Percentiles rank a stretch among this genome's conserved stretches.
These are phyloP conservation scores for Chalciporus sp. DNA, from an alignment of 1,284 basidiomycete species.

Conservation along the genomic window DNA sequence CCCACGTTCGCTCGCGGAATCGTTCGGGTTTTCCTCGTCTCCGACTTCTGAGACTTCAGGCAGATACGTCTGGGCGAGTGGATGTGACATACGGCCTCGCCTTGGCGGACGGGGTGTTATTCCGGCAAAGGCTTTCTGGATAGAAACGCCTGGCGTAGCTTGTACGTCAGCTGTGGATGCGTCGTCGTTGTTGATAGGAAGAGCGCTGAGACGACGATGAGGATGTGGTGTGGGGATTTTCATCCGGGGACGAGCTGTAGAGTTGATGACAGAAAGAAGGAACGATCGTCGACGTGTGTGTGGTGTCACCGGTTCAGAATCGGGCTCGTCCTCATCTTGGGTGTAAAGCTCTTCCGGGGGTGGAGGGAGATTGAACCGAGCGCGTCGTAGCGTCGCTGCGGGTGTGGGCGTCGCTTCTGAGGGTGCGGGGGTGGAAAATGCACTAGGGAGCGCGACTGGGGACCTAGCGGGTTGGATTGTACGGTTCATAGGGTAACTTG, in stretches of 20 bases:
- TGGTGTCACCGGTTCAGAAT: constrained; percentile 55
- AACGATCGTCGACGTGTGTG: constrained; percentile 71
- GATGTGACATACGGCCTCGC: constrained; percentile 56
- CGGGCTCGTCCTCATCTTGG: constrained; percentile 27
- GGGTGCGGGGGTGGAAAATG: constrained; percentile 46
- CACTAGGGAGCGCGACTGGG: constrained; percentile 27
- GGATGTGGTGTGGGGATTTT: constrained; percentile 69
- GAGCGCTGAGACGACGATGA: constrained; percentile 36
- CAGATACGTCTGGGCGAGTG: constrained; percentile 49
- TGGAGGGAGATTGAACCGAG: constrained; percentile 57
- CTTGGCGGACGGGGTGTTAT: constrained; percentile 57
- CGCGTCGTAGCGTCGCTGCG: constrained; percentile 56
- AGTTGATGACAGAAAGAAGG: constrained; percentile 76
- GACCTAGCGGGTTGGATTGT: constrained; percentile 29
- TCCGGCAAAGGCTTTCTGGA: constrained; percentile 59
- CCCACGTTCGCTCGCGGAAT: constrained; percentile 46
- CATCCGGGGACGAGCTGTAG: constrained; percentile 70
- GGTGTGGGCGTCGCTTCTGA: constrained; percentile 66
- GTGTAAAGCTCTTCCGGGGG: constrained; percentile 38
- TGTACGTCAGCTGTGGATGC: constrained; percentile 20
- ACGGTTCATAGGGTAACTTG: constrained; percentile 28
- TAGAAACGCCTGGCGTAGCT: constrained; percentile 25
- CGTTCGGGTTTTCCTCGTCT: constrained; percentile 15
- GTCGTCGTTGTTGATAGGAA: constrained; percentile 22
- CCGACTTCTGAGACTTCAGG: constrained; percentile 24